These are phyloP conservation scores for Paramarasmius palmivorus DNA, from an alignment of 1,284 basidiomycete species.

Conservation along the genomic window DNA sequence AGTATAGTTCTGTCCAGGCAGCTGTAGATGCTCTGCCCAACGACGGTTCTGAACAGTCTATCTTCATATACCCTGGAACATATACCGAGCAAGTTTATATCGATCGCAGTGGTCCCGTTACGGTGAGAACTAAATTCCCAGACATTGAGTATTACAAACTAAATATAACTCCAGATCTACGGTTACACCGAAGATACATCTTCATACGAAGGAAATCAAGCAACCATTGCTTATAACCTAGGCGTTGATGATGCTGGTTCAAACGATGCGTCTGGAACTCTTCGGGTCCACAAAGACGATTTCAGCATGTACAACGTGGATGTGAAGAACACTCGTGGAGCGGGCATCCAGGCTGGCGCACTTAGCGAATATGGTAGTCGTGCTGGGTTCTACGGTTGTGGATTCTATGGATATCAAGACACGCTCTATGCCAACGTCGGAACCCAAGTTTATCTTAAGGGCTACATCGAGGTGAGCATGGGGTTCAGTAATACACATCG, in stretches of 20 bases:
- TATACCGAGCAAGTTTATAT: slow-evolving; percentile 56
- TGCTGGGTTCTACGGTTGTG: slow-evolving; percentile 52
- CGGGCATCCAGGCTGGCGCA: slow-evolving; percentile 53
- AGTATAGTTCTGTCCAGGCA: slow-evolving; percentile 40
- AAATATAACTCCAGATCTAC: slow-evolving; percentile 37
- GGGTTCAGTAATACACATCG: background rate
- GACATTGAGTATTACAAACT: background rate
- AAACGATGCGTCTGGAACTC: slow-evolving; percentile 54
- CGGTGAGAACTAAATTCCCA: slow-evolving; percentile 25
- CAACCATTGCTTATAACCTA: slow-evolving; percentile 34
- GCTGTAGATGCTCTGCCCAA: slow-evolving; percentile 45
- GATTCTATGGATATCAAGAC: slow-evolving; percentile 54
- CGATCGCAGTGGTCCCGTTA: slow-evolving; percentile 44
- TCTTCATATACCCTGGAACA: slow-evolving; percentile 57
- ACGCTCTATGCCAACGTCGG: slow-evolving; percentile 44
- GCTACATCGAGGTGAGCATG: slow-evolving; percentile 43
- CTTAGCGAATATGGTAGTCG: slow-evolving; percentile 52
- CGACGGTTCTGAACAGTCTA: slow-evolving; percentile 40
- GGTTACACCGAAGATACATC: slow-evolving; percentile 44
- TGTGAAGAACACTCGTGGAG: slow-evolving; percentile 52
- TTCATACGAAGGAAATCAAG: slow-evolving; percentile 39
- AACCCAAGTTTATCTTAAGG: slow-evolving; percentile 47
- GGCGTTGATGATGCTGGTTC: slow-evolving; percentile 36
- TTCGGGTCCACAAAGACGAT: slow-evolving; percentile 51
- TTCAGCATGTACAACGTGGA: slow-evolving; percentile 59